phyloP scores from a whole-genome alignment of 1,139 yeast species.

The Geotrichum restrictum region DNA sequence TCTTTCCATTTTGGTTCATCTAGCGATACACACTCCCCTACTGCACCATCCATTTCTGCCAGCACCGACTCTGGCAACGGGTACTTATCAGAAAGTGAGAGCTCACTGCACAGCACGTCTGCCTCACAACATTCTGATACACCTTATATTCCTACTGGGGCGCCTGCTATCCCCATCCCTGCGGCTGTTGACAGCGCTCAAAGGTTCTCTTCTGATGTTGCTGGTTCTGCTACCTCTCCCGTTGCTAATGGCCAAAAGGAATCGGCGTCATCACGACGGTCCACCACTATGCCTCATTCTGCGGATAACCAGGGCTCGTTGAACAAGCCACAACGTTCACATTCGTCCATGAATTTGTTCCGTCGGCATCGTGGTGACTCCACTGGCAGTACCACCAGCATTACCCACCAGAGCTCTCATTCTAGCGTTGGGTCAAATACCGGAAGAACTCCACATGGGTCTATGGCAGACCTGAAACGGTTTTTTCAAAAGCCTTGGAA shows the following conservation, averaged over 20 bases:
- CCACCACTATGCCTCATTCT: no score
- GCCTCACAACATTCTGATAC: no score
- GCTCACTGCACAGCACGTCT: neutral
- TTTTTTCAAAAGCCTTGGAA: conserved; percentile 36
- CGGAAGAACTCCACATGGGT: conserved; percentile 12
- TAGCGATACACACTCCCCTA: neutral
- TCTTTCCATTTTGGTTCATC: neutral
- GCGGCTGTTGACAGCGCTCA: no score
- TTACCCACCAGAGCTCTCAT: neutral
- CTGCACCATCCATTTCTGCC: neutral
- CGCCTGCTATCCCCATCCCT: no score
- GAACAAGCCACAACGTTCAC: conserved; percentile 18
- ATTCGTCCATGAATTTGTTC: conserved; percentile 31
- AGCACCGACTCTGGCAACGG: neutral
- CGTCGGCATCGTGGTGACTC: conserved; percentile 30
- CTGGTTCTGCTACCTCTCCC: no score
- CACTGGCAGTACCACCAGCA: conserved; percentile 11
- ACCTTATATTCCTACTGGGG: no score
- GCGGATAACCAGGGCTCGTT: no score
- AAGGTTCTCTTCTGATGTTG: no score
- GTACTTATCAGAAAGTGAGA: neutral
- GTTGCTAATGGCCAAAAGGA: no score
- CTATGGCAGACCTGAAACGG: conserved; percentile 35
- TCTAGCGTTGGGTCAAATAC: neutral
- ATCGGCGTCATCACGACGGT: no score